These are phyloP conservation scores for Pouteria glomerata DNA, from an alignment of 148 eudicot genomes.

Conservation along the genomic window DNA sequence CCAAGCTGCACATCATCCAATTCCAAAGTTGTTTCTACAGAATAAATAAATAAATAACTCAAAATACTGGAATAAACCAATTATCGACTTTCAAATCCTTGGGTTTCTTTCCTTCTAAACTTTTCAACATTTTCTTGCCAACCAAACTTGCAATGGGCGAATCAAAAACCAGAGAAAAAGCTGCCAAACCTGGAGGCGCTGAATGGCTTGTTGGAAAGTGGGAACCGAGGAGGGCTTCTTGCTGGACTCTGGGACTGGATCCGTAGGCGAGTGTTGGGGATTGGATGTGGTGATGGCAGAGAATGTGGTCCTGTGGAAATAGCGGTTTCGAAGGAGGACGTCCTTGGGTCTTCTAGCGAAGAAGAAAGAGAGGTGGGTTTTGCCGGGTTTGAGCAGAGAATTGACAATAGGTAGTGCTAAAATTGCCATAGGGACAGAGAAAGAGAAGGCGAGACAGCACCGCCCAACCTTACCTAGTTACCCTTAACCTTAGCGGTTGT, in stretches of 20 bases:
- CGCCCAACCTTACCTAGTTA: too few relatives aligned
- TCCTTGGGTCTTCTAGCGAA: conserved; percentile 23
- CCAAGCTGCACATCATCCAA: too few relatives aligned
- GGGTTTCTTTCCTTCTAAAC: too few relatives aligned
- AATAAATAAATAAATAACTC: too few relatives aligned
- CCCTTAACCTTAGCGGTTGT: too few relatives aligned
- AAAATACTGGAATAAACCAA: too few relatives aligned
- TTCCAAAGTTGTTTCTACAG: too few relatives aligned
- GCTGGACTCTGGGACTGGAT: conserved; percentile 19
- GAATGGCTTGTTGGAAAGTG: conserved; percentile 97
- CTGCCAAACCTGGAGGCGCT: conserved; percentile 79
- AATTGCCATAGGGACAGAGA: conserved; percentile 44
- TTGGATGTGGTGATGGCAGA: conserved; percentile 20
- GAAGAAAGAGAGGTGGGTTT: conserved; percentile 35
- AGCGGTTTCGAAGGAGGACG: conserved; percentile 21
- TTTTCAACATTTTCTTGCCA: not conserved
- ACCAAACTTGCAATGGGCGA: not conserved
- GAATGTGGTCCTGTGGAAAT: conserved; percentile 20
- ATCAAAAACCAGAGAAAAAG: not conserved
- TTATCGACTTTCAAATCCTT: too few relatives aligned
- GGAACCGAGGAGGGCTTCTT: conserved; percentile 32
- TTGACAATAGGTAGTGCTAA: conserved; percentile 62
- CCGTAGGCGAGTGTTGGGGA: conserved; percentile 13
- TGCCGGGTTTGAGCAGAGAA: conserved; percentile 69
- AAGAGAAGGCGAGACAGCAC: too few relatives aligned